Base-by-base conservation (phyloP, 2,329 filamentous ascomycete species). In the Fusarium coicis region DNA sequence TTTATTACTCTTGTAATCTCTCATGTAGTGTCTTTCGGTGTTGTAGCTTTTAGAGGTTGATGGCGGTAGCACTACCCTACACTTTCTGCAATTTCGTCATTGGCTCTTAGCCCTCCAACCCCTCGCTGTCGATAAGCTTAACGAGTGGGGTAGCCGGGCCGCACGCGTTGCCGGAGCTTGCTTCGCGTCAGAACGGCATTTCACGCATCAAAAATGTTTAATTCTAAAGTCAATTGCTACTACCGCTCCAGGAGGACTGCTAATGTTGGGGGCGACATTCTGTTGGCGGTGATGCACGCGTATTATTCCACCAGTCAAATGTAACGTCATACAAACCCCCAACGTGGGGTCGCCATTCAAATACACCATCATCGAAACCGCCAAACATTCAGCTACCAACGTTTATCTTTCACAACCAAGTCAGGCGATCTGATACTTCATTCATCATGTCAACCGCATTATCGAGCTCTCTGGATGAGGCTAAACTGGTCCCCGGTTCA, bases 401-500 rank as follows among this genome's bases (percentile, higher is more conserved):
- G 9, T 19, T 26, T 52, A 19, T 32, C 53, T 32, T 23, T 23
- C 6, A 37, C n/a, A 30, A 28, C 34, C 11, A 32, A 42, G 47
- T 10, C 8, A 26, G 18, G 21, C 10, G 44, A 34, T 39, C 26
- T 3, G 54, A 37, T 30, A 34, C 3, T 19, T 36, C 19, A n/a
- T 28, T 36, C 55, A 72, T 6, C 7, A 78, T 78, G 76, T 49
- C 76, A 21, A 65, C 60, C 11, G 19, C 60, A 12, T 73, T 84
- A 11, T 65, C 63, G 7, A 68, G 34, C 59, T 82, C 83, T 26
- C 78, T 85, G 16, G 73, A 77, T n/a, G 72, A 80, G 32, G 82
- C 82, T 23, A 78, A 79, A 30, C 80, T 86, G n/a, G 80, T 83
- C 5, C 84, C 84, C 8, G 84, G 84, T 15, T 64, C 80, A 6